Base-by-base conservation (phyloP, 225 moss, liverwort and hornwort genomes). In the Pseudoscleropodium purum region DNA sequence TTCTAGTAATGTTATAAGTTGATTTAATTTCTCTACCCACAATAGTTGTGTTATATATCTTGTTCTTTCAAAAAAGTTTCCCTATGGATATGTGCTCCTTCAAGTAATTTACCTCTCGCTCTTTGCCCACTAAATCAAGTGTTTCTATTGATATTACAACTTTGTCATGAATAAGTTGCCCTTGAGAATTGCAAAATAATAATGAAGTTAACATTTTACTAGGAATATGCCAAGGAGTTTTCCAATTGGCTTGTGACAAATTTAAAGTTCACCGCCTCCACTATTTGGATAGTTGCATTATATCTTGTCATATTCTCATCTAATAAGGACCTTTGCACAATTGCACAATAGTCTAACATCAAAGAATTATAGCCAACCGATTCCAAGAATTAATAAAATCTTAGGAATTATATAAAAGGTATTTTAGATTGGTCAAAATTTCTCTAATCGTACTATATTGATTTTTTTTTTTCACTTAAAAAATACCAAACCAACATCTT, bases 361-460 rank as follows among this genome's bases (percentile, higher is more conserved):
- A 17, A 45, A 10, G 10, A 74, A 2, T 29, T 43, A 74, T 29
- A 10, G 17, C 5, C 0, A 26, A 18, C 5, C 1, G 29, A 10
- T 45, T 1, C 0, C 0, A 1, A 9, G 5, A 29, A 5, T 29
- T 29, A 29, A 1, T 73, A 1, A 43, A 73, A 73, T 3, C 14
- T 43, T 0, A 16, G 1, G 1, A 5, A 27, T 9, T 16, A 73
- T 43, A 1, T 41, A 3, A 73, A 43, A 73, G 5, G 5, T 26
- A 41, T 8, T 3, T 73, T 27, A 43, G 14, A 43, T 72, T n/a
- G 4, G 39, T 39, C 2, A 25, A 14, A 69, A 39, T 39, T 7
- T 39, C 1, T n/a, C n/a, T 23, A 69, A 69, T n/a, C 2, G 2
- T 3, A 25, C 2, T 70, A 25, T 39, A 57, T 57, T 57, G 57